Base-by-base conservation (phyloP, 1,139 yeast species). In the Hemisphaericaspora lyxosophila region DNA sequence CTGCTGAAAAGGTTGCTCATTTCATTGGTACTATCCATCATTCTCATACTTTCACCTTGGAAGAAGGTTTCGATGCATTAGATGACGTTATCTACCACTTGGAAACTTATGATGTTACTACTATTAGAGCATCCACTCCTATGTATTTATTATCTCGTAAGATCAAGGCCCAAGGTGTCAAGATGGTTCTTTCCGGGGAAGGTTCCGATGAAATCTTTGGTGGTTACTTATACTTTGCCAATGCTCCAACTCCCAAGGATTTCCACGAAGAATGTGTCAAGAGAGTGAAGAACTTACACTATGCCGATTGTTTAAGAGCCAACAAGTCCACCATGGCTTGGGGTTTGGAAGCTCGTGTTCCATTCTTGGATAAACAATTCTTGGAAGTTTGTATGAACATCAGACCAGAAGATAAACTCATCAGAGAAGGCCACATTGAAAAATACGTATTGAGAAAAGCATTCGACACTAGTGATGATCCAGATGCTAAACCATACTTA, bases 311-410 rank as follows among this genome's bases (percentile, higher is more conserved):
- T 73, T 75, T 92, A 62, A 85, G 99, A 67, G 99, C 99, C 51
- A 92, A 92, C 87, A 92, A 92, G 73, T 90, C 97, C 25, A 92
- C 99, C 46, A 87, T 92, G 97, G 98, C 99, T 29, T 92, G 99
- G 99, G 99, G 99, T 64, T 79, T 92, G 51, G 99, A 92, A 73
- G 98, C 98, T 45, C 86, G 99, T 71, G 98, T 92, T 54, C 99
- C 99, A 50, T 92, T 92, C 84, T 79, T 92, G 70, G 99, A 92
- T 68, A 87, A 82, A 71, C 78, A 83, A 60, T 92, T 92, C 78
- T 75, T 92, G 66, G 89, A 90, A 56, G 82, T 87, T 35, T 82
- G 95, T 66, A 85, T 92, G 97, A 84, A 85, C 83, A 85, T 92
- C 59, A 83, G 85, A 67, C 97, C 99, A 49, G 77, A 78, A 52